Base-by-base conservation (phyloP, 2,329 filamentous ascomycete genomes). In the Aspergillus aculeatinus region DNA sequence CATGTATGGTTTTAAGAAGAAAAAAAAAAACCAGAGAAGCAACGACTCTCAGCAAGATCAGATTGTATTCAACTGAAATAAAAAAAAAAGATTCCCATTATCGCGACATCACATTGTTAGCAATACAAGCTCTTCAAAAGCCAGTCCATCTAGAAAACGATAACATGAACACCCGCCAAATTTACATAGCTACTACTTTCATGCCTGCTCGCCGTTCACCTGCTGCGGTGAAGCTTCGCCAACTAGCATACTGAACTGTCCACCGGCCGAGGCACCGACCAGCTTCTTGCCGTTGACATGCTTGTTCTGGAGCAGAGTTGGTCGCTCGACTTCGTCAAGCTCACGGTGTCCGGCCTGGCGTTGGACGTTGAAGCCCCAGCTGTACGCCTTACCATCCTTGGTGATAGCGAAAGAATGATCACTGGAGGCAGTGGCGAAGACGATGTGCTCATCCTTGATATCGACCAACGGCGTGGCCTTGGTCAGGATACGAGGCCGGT, bases 291-390 rank as follows among this genome's bases (percentile, higher is more conserved):
- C 89, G 19, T 85, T 82, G 31, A 93, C 83, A 29, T 90, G 91
- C 4, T 86, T 88, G 77, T 94, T 94, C 23, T 58, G 35, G 31
- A 96, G 89, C 51, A 86, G 70, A 0, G 88, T 92, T 0, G 91
- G 89, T 14, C 82, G 80, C 64, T 87, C 81, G 29, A 94, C 82
- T 67, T 94, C 90, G 25, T 66, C 64, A 5, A 42, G 48, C 11
- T 55, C 56, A 7, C 56, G 51, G 11, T 62, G 57, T 12, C 89
- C 90, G 29, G 89, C 88, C 78, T 95, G 87, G 63, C 86, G 88
- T 74, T 89, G 92, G 75, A 89, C 90, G 82, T 95, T 95, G 21
- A 91, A 81, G 21, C 91, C 91, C 90, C 90, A 95, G 0, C 86
- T 84, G 76, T 85, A 92, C 27, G 91, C 87, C n/a, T 82, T 79